Conservation (phyloP, 2,329 filamentous ascomycete species). For the Scortechinia acanthostroma region DNA sequence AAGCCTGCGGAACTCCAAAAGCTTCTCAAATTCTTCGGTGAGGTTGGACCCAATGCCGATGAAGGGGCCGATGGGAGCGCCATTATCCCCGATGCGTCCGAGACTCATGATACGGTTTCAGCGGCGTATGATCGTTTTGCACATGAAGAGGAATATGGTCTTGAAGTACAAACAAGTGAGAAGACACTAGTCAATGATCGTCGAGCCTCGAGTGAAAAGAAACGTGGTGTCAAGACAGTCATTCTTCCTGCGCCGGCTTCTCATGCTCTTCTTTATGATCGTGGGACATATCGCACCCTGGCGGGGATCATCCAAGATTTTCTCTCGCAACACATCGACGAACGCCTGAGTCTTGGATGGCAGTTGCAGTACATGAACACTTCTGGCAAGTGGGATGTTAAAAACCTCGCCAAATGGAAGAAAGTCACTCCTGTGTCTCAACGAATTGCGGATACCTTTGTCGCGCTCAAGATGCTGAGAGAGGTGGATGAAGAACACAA, state of each 20-base stretch:
- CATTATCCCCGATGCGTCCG: neutral
- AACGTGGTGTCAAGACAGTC: constrained; percentile 40
- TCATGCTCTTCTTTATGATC: constrained; percentile 62
- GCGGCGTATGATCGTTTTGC: neutral
- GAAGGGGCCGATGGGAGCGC: neutral
- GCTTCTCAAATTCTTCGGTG: constrained; percentile 31
- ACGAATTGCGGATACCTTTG: constrained; percentile 53
- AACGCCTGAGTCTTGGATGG: constrained; percentile 60
- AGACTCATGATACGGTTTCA: neutral
- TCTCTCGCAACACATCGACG: constrained; percentile 50
- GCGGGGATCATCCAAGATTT: constrained; percentile 62
- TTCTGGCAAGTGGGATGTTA: constrained; percentile 71
- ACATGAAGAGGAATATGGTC: neutral
- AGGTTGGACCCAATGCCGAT: constrained; percentile 11
- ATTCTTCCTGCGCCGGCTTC: constrained; percentile 58
- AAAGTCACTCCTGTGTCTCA: constrained; percentile 51
- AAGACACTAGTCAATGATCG: neutral
- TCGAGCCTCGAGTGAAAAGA: neutral
- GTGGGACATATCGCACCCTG: constrained; percentile 51
- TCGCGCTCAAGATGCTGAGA: constrained; percentile 65
- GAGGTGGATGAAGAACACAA: constrained; percentile 62
- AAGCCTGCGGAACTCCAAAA: constrained; percentile 50
- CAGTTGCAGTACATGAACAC: constrained; percentile 63
- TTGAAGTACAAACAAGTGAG: neutral
- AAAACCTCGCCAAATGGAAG: constrained; percentile 67